Percentiles rank a stretch among this genome's conserved stretches.
Conservation (phyloP, 2,329 filamentous ascomycete species). For the Hortaea werneckii region DNA sequence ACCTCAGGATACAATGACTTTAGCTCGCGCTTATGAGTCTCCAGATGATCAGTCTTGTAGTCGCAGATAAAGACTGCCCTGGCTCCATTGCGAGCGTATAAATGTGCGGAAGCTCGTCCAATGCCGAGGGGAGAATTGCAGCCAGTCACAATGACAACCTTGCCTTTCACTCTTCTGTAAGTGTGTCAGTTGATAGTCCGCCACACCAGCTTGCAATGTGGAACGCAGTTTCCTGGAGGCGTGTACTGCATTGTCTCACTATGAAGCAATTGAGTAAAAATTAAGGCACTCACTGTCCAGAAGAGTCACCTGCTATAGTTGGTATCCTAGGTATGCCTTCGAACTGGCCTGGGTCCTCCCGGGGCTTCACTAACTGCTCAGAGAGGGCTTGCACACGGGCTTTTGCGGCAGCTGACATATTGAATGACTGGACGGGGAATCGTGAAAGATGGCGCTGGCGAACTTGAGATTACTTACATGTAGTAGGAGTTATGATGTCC, state of each 20-base stretch:
- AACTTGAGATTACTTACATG: too few relatives aligned
- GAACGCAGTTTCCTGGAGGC: too few relatives aligned
- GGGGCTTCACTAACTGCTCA: conserved; percentile 50
- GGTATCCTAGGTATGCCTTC: conserved; percentile 56
- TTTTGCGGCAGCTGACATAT: conserved; percentile 18
- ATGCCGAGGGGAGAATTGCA: conserved; percentile 79
- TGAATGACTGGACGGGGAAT: not conserved
- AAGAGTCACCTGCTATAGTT: conserved; percentile 54
- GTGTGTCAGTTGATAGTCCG: not conserved
- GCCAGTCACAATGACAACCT: conserved; percentile 79
- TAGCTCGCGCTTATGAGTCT: conserved; percentile 64
- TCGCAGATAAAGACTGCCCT: conserved; percentile 84
- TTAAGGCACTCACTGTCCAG: conserved; percentile 43
- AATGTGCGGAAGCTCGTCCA: conserved; percentile 77
- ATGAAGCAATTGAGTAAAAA: too few relatives aligned
- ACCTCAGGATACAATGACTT: conserved; percentile 58
- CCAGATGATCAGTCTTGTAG: conserved; percentile 48
- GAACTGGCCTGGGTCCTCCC: conserved; percentile 46
- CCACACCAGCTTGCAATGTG: too few relatives aligned
- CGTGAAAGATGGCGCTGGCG: too few relatives aligned
- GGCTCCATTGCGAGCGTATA: conserved; percentile 78
- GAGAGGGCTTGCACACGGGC: conserved; percentile 52
- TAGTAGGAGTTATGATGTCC: too few relatives aligned
- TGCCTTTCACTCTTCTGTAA: conserved; percentile 55
- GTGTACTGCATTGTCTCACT: too few relatives aligned